phyloP scores from a whole-genome alignment of 2,329 filamentous ascomycete genomes.

The Sporothrix variecibatus region DNA sequence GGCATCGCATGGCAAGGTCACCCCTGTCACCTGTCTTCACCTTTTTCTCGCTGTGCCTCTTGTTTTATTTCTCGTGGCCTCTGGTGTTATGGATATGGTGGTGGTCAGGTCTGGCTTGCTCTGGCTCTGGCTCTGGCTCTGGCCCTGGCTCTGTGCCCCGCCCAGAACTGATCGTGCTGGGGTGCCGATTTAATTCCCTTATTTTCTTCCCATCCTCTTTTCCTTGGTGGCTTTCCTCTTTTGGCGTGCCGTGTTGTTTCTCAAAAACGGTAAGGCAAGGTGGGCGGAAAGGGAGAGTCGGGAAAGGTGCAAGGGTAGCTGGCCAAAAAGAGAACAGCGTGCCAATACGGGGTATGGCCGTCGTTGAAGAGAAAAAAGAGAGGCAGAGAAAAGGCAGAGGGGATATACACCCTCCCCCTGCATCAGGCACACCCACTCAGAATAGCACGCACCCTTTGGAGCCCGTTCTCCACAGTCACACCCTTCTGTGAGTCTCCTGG shows the following conservation, averaged over 20 bases:
- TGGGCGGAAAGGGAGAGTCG: slow-evolving; percentile 30
- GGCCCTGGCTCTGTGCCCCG: background rate
- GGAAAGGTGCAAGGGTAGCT: slow-evolving; percentile 27
- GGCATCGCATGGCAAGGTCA: slow-evolving; percentile 18
- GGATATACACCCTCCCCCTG: background rate
- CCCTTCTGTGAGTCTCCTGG: background rate
- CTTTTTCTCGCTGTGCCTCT: slow-evolving; percentile 16
- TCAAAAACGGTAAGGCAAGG: slow-evolving; percentile 22
- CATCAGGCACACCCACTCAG: background rate
- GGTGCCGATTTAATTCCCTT: background rate
- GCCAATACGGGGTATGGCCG: background rate
- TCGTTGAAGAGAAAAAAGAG: background rate
- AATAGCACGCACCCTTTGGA: background rate
- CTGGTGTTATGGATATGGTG: slow-evolving; percentile 12
- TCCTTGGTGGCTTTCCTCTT: too few species aligned
- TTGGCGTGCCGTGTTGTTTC: slow-evolving; percentile 21
- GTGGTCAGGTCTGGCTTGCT: background rate
- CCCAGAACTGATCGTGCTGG: background rate
- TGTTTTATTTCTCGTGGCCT: background rate
- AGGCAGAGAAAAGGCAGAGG: background rate
- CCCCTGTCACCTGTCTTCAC: slow-evolving; percentile 23
- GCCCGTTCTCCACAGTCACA: background rate
- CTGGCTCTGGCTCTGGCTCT: background rate
- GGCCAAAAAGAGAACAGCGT: slow-evolving; percentile 29
- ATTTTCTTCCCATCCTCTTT: background rate